Base-by-base conservation (phyloP, 2,329 filamentous ascomycete species). In the Pezicula neosporulosa region DNA sequence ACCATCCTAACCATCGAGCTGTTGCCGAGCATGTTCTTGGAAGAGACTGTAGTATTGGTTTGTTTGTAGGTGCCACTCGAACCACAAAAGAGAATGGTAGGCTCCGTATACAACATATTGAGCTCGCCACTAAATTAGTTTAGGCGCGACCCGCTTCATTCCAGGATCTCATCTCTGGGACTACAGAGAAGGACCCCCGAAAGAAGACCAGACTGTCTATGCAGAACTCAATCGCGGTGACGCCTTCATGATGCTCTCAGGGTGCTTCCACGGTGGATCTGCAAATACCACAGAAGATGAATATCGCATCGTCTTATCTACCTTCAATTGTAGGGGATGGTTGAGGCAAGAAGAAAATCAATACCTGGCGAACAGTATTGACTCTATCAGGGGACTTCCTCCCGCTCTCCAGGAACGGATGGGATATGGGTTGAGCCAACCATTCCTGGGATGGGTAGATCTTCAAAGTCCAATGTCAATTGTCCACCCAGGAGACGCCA, bases 391-490 rank as follows among this genome's bases (percentile, higher is more conserved):
- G 19, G 10, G 8, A 13, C 35, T 33, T 47, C 24, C 44, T 36
- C 44, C 3, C 13, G 44, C n/a, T 9, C 13, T 47, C 2, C 44
- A 47, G 27, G 35, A 21, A 30, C 27, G 28, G 6, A 47, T 47
- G 16, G 44, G 44, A 7, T 47, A 47, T 47, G 28, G 27, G 28
- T 18, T 47, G 6, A 47, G 44, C 19, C n/a, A 35, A 33, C 44
- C 44, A 18, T 47, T 47, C 19, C 36, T 47, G n/a, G 44, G 44
- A 27, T 47, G 44, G 44, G 52, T 60, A 18, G 47, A 61, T 16
- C 56, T 60, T 44, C 52, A 58, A 44, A 53, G 58, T 44, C 63
- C 62, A 18, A 44, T 38, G 36, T 38, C 7, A 3, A 38, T 38
- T 6, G 15, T 38, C 36, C 36, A 38, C 36, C 36, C 36, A 3